phyloP scores from a whole-genome alignment of 1,139 yeast genomes.

The Zygosaccharomyces pseudobailii region DNA sequence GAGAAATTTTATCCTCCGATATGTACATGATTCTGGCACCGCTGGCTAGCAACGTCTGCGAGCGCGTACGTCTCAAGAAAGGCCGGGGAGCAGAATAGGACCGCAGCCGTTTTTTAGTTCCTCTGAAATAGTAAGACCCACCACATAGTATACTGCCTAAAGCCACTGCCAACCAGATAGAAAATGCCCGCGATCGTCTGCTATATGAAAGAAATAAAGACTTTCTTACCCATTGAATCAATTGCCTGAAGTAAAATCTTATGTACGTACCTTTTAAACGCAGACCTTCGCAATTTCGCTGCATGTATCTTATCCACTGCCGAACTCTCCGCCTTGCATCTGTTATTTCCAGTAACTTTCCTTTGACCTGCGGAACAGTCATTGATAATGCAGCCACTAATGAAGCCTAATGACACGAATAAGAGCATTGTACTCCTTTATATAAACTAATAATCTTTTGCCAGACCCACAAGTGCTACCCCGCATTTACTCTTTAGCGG shows the following conservation, averaged over 20 bases:
- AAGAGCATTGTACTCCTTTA: neutral
- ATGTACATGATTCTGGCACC: slow-evolving; percentile 57
- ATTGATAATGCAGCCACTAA: neutral
- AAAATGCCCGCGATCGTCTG: slow-evolving; percentile 25
- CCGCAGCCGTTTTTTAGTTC: neutral
- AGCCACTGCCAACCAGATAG: slow-evolving; percentile 15
- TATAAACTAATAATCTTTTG: neutral
- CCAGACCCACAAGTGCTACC: neutral
- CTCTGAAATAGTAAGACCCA: slow-evolving; percentile 3
- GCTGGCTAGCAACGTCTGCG: slow-evolving; percentile 39
- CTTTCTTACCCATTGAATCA: slow-evolving; percentile 22
- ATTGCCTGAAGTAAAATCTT: slow-evolving; percentile 14
- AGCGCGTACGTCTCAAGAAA: slow-evolving; percentile 24
- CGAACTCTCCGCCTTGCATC: slow-evolving; percentile 9
- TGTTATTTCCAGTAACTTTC: neutral
- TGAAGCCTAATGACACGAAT: neutral
- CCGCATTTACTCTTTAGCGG: neutral
- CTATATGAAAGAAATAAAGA: slow-evolving; percentile 18
- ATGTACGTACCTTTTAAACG: slow-evolving; percentile 17
- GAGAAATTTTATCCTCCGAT: slow-evolving; percentile 32
- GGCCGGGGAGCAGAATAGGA: slow-evolving; percentile 6
- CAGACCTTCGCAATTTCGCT: slow-evolving; percentile 20
- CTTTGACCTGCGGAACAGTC: neutral
- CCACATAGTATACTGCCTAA: slow-evolving; percentile 12
- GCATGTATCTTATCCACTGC: slow-evolving; percentile 13